Evolutionary conservation across 805 yeast species (phyloP).

Genomic region (Ogataea glucozyma): DNA sequence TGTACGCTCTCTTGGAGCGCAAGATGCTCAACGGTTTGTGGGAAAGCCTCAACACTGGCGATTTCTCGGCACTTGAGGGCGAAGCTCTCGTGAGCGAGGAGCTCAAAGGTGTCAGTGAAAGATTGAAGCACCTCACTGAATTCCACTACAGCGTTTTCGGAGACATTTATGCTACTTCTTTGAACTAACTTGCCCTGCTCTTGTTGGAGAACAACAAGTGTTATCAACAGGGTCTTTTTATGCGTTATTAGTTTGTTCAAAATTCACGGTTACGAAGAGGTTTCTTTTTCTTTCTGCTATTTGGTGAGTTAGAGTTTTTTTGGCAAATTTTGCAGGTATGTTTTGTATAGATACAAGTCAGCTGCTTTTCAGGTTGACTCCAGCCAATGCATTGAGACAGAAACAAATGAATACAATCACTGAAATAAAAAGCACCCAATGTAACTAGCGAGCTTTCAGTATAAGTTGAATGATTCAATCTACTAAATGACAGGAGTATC

Average conservation of each 20-base stretch:
- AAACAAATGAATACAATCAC: no score
- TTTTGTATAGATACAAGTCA: conserved; percentile 1
- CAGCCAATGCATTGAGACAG: neutral
- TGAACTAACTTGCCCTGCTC: conserved; percentile 10
- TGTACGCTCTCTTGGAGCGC: conserved; percentile 73
- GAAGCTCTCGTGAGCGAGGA: conserved; percentile 45
- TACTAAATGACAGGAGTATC: neutral
- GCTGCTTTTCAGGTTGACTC: neutral
- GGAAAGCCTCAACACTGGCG: conserved; percentile 21
- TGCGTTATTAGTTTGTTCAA: neutral
- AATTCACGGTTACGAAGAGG: neutral
- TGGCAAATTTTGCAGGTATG: neutral
- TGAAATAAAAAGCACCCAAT: no score
- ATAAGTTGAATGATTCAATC: no score
- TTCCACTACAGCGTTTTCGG: conserved; percentile 88
- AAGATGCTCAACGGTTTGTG: conserved; percentile 53
- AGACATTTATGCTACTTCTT: conserved; percentile 48
- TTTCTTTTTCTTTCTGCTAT: neutral
- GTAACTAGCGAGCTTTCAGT: no score
- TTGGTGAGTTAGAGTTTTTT: no score
- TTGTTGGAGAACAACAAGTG: neutral
- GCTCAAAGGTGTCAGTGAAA: conserved; percentile 55
- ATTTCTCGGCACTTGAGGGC: conserved; percentile 20
- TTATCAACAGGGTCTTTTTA: neutral
- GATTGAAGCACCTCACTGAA: conserved; percentile 64